Evolutionary conservation across 2,329 filamentous ascomycete genomes (phyloP).

Genomic region (Fusarium sp.): DNA sequence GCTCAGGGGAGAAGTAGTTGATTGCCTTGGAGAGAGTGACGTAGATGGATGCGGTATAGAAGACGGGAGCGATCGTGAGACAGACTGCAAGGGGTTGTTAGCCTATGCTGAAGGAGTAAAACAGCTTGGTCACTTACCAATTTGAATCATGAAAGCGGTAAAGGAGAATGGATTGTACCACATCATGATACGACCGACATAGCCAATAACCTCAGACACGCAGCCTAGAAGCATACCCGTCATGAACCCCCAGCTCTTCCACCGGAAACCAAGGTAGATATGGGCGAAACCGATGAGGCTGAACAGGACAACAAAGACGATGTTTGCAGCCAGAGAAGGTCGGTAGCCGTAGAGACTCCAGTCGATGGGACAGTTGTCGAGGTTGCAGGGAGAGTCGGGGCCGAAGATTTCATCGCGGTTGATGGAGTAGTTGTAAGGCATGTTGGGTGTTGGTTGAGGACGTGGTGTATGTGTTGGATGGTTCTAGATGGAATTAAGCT

Average conservation of each 20-base stretch:
- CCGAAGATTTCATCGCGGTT: conserved; percentile 54
- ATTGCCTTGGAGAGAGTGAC: conserved; percentile 65
- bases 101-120: not conserved
- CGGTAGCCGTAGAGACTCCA: conserved; percentile 65
- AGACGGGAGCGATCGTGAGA: conserved; percentile 62
- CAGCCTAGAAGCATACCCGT: conserved; percentile 66
- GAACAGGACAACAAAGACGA: conserved; percentile 63
- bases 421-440: conserved; percentile 39
- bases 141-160: conserved; percentile 72
- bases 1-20: conserved; percentile 52
- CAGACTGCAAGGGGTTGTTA: conserved; percentile 54
- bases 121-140: conserved; percentile 55
- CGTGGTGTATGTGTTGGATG: conserved; percentile 1
- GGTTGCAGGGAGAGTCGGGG: conserved; percentile 58
- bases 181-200: conserved; percentile 68
- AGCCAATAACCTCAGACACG: conserved; percentile 69
- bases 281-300: conserved; percentile 55
- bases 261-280: conserved; percentile 57
- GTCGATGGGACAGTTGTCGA: conserved; percentile 59
- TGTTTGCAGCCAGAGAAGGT: conserved; percentile 64
- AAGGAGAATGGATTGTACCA: conserved; percentile 68
- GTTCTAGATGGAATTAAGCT: conserved; percentile 21
- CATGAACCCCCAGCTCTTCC: conserved; percentile 62
- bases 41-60: conserved; percentile 72
- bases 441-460: conserved; percentile 22